These are phyloP conservation scores for Phytopythium litorale DNA, from an alignment of 352 stramenopile genomes.

Conservation along the genomic window DNA sequence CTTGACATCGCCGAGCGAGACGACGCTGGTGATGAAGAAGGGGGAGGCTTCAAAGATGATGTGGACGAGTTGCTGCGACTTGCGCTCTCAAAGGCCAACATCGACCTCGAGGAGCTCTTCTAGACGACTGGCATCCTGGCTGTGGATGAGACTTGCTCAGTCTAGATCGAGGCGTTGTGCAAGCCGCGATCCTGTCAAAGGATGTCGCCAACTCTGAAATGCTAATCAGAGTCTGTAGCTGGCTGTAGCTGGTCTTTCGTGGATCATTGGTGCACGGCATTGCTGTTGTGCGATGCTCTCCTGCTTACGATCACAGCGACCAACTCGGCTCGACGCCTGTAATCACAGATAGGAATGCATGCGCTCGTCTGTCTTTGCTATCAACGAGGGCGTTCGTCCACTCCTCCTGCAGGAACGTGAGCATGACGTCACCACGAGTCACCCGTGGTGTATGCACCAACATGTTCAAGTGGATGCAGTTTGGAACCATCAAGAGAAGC, in stretches of 20 bases:
- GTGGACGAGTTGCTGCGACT: constrained; percentile 35
- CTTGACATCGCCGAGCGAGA: not conserved
- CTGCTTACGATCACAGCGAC: not conserved
- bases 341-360: not conserved
- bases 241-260: too few relatives aligned
- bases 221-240: too few relatives aligned
- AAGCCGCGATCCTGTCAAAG: too few relatives aligned
- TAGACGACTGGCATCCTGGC: not conserved
- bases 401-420: not conserved
- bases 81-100: constrained; percentile 52
- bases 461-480: too few relatives aligned
- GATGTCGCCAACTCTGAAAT: too few relatives aligned
- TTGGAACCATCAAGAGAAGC: too few relatives aligned
- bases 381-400: not conserved
- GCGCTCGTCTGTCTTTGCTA: not conserved
- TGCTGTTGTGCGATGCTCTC: too few relatives aligned
- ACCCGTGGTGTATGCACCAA: too few relatives aligned
- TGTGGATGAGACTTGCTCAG: too few relatives aligned
- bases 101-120: constrained; percentile 26
- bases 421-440: not conserved
- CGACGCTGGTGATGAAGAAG: not conserved
- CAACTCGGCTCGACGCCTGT: not conserved
- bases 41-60: constrained; percentile 38
- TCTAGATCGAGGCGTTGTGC: too few relatives aligned
- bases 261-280: too few relatives aligned